Conservation (phyloP, 2,329 filamentous ascomycete species). For the Fusarium siculi region DNA sequence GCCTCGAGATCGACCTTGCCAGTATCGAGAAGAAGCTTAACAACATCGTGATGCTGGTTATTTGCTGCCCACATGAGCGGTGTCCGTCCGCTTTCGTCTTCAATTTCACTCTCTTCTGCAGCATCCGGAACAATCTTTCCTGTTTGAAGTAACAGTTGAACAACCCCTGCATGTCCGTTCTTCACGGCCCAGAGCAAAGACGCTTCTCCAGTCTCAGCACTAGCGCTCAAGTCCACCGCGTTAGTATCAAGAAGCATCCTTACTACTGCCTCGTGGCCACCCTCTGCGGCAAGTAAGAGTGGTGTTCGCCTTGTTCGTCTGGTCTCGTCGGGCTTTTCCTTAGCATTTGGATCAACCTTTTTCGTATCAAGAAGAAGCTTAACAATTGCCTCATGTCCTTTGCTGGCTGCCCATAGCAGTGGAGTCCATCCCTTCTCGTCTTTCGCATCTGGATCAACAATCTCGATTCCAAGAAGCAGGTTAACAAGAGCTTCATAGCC, state of each 20-base stretch:
- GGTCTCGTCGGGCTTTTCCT: not conserved
- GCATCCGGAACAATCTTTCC: not conserved
- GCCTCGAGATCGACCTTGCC: not conserved
- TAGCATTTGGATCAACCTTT: not conserved
- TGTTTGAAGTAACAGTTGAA: not conserved
- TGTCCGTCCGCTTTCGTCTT: not conserved
- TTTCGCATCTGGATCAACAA: not conserved
- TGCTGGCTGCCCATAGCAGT: not conserved
- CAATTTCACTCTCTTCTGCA: not conserved
- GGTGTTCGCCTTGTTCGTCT: not conserved
- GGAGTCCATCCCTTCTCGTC: not conserved
- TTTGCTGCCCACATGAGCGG: not conserved
- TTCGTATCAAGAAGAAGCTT: not conserved
- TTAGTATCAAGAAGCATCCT: not conserved
- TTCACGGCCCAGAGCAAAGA: not conserved
- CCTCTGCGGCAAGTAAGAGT: not conserved
- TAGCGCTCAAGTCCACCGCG: not conserved
- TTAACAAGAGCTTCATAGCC: not conserved
- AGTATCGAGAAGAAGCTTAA: not conserved
- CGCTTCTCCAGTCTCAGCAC: not conserved
- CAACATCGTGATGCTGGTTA: not conserved
- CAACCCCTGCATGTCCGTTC: not conserved
- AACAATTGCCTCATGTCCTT: not conserved
- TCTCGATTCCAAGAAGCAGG: not conserved
- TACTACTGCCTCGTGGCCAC: not conserved